Base-by-base conservation (phyloP, 768 basidiomycete genomes). In the Boletales sp. region DNA sequence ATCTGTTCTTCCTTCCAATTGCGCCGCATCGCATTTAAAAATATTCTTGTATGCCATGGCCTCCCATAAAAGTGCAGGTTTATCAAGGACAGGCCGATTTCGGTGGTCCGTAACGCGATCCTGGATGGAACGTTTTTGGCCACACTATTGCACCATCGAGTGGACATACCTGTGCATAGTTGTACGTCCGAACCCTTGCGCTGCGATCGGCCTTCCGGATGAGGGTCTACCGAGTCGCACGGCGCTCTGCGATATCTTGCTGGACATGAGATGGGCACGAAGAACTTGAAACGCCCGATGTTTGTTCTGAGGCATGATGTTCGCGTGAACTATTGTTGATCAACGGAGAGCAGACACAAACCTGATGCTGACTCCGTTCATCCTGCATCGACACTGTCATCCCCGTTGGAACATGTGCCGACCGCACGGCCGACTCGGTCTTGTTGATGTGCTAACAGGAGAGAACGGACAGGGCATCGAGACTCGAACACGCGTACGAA, bases 341-440 rank as follows among this genome's bases (percentile, higher is more conserved):
- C 34, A 10, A 12, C 7, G 32, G 15, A 37, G 12, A 19, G 7
- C 8, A 14, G 21, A 21, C 21, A 21, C 21, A 21, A 50, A 92
- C 92, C 74, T 91, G 87, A 67, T 98, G 95, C 62, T 99, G 96
- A 64, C 87, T 91, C 7, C 96, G 82, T 57, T 94, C 93, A 61
- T 99, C 94, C 72, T 99, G 96, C 90, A 97, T 98, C 8, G 93
- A 93, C 10, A 98, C 95, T 1, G 87, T 88, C 48, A 98, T 86
- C 0, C 95, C 94, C 4, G 92, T 89, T 1, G 96, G 95, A 12
- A 88, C 71, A 60, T 99, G 96, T 0, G 93, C 94, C 39, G 97
- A 69, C 1, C 96, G 85, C 18, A 99, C 94, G 3, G 96, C 95
- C 3, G 95, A 97, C 70, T 99, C 96, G 0, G 96, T 98, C 77